These are phyloP conservation scores for Xerocomellus amylosporus DNA, from an alignment of 768 basidiomycete species.

Conservation along the genomic window DNA sequence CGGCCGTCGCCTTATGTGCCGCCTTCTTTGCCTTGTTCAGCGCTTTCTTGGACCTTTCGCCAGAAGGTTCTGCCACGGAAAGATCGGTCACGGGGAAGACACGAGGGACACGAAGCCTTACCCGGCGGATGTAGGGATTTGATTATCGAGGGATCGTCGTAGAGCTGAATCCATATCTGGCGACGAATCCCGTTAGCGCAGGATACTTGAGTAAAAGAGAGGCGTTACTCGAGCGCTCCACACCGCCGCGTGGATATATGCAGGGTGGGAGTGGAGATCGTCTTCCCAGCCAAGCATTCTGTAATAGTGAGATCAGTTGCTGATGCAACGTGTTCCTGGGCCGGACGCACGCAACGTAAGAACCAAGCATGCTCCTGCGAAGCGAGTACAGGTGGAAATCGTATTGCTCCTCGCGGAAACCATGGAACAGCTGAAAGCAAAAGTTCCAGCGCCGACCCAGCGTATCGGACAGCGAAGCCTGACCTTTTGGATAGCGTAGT, in stretches of 20 bases:
- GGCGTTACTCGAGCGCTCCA: conserved; percentile 61
- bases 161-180: conserved; percentile 71
- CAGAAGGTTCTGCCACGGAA: conserved; percentile 10
- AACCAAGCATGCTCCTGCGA: conserved; percentile 82
- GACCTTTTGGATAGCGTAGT: conserved; percentile 72
- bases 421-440: conserved; percentile 64
- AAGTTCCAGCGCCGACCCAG: conserved; percentile 4
- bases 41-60: conserved; percentile 63
- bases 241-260: conserved; percentile 70
- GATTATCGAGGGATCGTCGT: conserved; percentile 68
- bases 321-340: not conserved
- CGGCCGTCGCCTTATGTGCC: conserved; percentile 55
- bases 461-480: conserved; percentile 14
- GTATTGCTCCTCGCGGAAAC: conserved; percentile 92
- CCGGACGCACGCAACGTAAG: conserved; percentile 74
- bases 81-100: conserved; percentile 23
- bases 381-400: conserved; percentile 97
- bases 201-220: conserved; percentile 5
- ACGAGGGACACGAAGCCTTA: conserved; percentile 25
- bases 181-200: conserved; percentile 9
- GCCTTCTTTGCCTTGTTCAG: conserved; percentile 87
- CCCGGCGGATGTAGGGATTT: conserved; percentile 38
- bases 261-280: conserved; percentile 68
- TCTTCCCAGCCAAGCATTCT: conserved; percentile 87
- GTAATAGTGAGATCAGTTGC: conserved; percentile 4